Percentiles rank a stretch among this genome's conserved stretches.
Conservation (phyloP, 345 rosid genomes). For the Brassica incana region DNA sequence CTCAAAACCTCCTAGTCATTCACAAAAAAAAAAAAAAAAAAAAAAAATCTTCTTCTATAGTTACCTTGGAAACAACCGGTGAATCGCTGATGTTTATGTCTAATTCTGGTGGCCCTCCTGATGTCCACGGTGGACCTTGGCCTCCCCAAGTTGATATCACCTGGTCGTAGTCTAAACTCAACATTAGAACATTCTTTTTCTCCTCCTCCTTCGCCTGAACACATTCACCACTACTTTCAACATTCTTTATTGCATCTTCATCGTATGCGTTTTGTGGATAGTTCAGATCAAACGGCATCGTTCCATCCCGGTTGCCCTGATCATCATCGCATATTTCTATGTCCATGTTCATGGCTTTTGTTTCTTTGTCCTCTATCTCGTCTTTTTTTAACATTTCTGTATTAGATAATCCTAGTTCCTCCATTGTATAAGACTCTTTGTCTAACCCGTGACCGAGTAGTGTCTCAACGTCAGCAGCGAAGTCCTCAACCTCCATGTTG, state of each 20-base stretch:
- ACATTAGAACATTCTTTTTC: conserved; percentile 42
- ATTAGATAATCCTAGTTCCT: conserved; percentile 56
- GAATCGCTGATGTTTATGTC: conserved; percentile 52
- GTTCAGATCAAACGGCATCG: conserved; percentile 61
- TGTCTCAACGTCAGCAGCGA: conserved; percentile 85
- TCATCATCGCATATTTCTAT: conserved; percentile 29
- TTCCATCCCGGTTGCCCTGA: conserved; percentile 43
- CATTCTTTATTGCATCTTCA: conserved; percentile 52
- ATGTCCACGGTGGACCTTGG: conserved; percentile 75
- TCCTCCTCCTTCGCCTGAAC: conserved; percentile 41
- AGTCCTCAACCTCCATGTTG: conserved; percentile 81
- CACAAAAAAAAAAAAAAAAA: no score
- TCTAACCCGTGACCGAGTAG: conserved; percentile 77
- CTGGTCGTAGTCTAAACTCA: conserved; percentile 68
- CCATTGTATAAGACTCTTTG: conserved; percentile 67
- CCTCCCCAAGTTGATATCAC: conserved; percentile 73
- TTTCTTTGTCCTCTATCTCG: conserved; percentile 17
- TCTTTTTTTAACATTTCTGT: conserved; percentile 48
- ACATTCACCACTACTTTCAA: conserved; percentile 31
- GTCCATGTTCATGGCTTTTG: conserved; percentile 15
- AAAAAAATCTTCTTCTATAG: no score
- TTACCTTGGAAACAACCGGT: conserved; percentile 38
- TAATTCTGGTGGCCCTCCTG: conserved; percentile 61
- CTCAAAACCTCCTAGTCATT: no score
- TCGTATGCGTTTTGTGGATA: conserved; percentile 50